These are phyloP conservation scores for Cryptosporidium parvum DNA, from an alignment of 169 alveolate species.

Conservation along the genomic window DNA sequence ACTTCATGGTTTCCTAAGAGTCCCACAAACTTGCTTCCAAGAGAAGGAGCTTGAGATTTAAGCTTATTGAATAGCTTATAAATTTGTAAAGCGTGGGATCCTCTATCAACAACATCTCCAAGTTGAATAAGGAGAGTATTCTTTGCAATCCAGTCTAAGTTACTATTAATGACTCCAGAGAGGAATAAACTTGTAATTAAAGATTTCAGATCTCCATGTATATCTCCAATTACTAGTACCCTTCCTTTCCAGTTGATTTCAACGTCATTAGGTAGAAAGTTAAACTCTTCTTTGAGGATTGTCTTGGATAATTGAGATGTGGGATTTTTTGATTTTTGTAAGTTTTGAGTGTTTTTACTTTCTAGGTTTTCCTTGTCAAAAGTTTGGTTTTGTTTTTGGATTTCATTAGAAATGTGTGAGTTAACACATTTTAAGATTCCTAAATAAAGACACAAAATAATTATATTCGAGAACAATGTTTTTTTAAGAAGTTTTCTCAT, in stretches of 20 bases:
- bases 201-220: slow-evolving; percentile 80
- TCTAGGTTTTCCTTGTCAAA: not conserved
- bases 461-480: not conserved
- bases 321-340: not conserved
- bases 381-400: not conserved
- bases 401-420: not conserved
- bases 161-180: slow-evolving; percentile 76
- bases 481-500: not conserved
- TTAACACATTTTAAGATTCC: not conserved
- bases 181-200: slow-evolving; percentile 74
- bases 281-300: not conserved
- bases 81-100: slow-evolving; percentile 76
- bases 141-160: slow-evolving; percentile 79
- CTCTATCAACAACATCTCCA: slow-evolving; percentile 81
- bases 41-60: slow-evolving; percentile 65
- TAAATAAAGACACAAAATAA: not conserved
- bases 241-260: slow-evolving; percentile 79
- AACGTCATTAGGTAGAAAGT: slow-evolving; percentile 12
- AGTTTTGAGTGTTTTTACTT: not conserved
- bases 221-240: slow-evolving; percentile 80
- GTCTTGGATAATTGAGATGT: not conserved
- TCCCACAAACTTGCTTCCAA: slow-evolving; percentile 74
- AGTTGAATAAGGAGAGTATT: slow-evolving; percentile 77
- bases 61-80: slow-evolving; percentile 67
- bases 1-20: slow-evolving; percentile 80